phyloP scores from a whole-genome alignment of 768 basidiomycete species.

The Auricularia sp. region DNA sequence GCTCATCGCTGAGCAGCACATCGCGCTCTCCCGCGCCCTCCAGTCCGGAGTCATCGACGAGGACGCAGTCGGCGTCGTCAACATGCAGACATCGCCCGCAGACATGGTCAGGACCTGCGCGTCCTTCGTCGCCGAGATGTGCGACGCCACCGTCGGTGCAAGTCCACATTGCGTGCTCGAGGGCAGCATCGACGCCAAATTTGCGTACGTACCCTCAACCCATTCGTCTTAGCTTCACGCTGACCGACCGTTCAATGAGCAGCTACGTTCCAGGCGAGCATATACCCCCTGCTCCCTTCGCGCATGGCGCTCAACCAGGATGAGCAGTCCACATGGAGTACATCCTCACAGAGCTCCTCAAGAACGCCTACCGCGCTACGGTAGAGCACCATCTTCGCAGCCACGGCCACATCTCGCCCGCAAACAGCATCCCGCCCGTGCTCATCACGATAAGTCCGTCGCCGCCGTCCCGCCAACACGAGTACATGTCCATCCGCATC shows the following conservation, averaged over 20 bases:
- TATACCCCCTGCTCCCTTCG: neutral
- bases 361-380: conserved; percentile 85
- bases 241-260: conserved; percentile 1
- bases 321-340: conserved; percentile 70
- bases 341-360: conserved; percentile 81
- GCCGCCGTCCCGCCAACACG: conserved; percentile 22
- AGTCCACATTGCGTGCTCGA: conserved; percentile 61
- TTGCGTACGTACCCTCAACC: conserved; percentile 48
- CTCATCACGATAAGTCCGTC: conserved; percentile 58
- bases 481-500: conserved; percentile 57
- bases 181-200: conserved; percentile 59
- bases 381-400: conserved; percentile 59
- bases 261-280: conserved; percentile 58
- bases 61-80: conserved; percentile 60
- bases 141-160: conserved; percentile 72
- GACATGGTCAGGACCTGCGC: conserved; percentile 71
- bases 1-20: conserved; percentile 85
- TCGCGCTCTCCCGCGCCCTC: conserved; percentile 66
- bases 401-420: conserved; percentile 23
- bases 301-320: neutral
- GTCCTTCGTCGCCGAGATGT: conserved; percentile 75
- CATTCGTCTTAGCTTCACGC: neutral
- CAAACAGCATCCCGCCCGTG: conserved; percentile 44
- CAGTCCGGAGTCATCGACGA: conserved; percentile 11
- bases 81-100: conserved; percentile 60